A percentile compares a stretch with the other conserved stretches of the same genome.
Evolutionary conservation across 768 basidiomycete species (phyloP).

Genomic region (Termitomyces sp.): DNA sequence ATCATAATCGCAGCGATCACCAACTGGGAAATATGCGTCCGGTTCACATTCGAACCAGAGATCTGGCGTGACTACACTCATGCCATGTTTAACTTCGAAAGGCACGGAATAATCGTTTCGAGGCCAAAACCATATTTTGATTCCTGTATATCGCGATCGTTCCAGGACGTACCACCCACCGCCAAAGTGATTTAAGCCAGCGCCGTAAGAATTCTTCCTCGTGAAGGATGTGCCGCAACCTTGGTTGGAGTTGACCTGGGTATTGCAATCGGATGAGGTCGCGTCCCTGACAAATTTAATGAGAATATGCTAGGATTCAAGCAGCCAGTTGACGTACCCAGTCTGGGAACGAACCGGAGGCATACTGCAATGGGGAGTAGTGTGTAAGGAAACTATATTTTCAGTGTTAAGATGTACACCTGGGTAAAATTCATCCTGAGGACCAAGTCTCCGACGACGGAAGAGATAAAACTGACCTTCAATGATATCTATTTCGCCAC

Average conservation of each 20-base stretch:
- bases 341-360: conserved; percentile 30
- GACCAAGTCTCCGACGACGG: background rate
- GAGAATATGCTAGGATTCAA: background rate
- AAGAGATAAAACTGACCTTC: conserved; percentile 32
- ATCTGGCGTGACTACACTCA: conserved; percentile 13
- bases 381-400: conserved; percentile 54
- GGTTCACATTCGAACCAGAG: conserved; percentile 35
- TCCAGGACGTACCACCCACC: conserved; percentile 61
- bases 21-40: conserved; percentile 40
- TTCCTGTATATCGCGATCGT: conserved; percentile 32
- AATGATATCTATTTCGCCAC: conserved; percentile 59
- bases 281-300: conserved; percentile 23
- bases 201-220: conserved; percentile 36
- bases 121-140: conserved; percentile 62
- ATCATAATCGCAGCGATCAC: conserved; percentile 41
- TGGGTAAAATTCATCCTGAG: conserved; percentile 4
- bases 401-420: conserved; percentile 42
- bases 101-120: conserved; percentile 41
- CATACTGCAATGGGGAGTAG: conserved; percentile 43
- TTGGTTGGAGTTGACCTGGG: conserved; percentile 44
- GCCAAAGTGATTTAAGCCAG: conserved; percentile 39
- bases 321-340: conserved; percentile 31
- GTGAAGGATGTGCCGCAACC: conserved; percentile 52
- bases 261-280: conserved; percentile 42
- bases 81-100: conserved; percentile 23